Percentiles rank a stretch among this genome's conserved stretches.
These are phyloP conservation scores for Cryptococcus sp. DNA, from an alignment of 1,284 basidiomycete species.

Conservation along the genomic window DNA sequence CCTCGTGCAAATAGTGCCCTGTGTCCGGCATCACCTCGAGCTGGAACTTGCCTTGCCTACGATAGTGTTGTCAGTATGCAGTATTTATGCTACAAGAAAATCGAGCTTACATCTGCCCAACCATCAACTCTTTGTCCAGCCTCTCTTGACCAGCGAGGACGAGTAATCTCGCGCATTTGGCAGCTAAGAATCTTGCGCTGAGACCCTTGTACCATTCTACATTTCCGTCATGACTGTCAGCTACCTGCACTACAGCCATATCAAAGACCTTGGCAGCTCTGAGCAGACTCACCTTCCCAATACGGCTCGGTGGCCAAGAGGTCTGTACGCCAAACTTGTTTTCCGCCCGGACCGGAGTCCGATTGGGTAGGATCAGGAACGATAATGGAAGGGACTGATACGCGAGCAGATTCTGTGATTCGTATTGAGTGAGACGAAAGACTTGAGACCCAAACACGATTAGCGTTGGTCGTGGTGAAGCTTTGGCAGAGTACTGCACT, in stretches of 20 bases:
- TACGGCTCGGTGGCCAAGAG: constrained; percentile 81
- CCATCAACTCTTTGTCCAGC: constrained; percentile 90
- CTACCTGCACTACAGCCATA: not conserved
- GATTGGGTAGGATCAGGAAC: constrained; percentile 53
- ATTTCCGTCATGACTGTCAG: not conserved
- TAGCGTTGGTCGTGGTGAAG: not conserved
- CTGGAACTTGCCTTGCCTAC: constrained; percentile 86
- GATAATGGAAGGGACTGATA: constrained; percentile 79
- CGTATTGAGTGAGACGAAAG: constrained; percentile 73
- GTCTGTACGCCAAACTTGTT: constrained; percentile 75
- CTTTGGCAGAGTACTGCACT: not conserved
- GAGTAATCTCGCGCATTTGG: constrained; percentile 77
- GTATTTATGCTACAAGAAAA: not conserved
- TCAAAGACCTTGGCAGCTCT: not conserved
- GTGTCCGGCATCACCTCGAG: constrained; percentile 81
- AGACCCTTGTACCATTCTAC: constrained; percentile 88
- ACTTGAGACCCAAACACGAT: constrained; percentile 53
- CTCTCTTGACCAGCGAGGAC: constrained; percentile 90
- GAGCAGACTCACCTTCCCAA: constrained; percentile 70
- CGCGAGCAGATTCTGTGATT: constrained; percentile 73
- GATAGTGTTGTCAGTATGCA: not conserved
- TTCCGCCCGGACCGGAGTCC: constrained; percentile 9
- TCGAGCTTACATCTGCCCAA: constrained; percentile 79
- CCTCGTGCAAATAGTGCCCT: constrained; percentile 94
- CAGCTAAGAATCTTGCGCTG: constrained; percentile 72